Evolutionary conservation across 768 basidiomycete species (phyloP), one percentile per base, ranked within the genome.

Genomic region (Leccinum disarticulatum): DNA sequence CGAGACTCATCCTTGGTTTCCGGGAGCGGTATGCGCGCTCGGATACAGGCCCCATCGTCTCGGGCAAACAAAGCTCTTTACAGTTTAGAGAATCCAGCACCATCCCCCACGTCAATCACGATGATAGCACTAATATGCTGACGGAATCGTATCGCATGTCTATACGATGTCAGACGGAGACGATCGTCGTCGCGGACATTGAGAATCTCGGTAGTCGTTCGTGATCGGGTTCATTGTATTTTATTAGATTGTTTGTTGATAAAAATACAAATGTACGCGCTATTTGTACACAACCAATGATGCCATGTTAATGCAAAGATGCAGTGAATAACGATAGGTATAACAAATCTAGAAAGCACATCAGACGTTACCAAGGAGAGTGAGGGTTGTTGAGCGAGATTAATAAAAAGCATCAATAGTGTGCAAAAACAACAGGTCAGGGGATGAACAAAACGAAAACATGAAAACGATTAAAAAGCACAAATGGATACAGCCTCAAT

Each of bases 1-100:
- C 71, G 22, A 61, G 71, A 31, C 69, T 73, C 36, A 71, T 73
- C 36, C 68, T 73, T 54, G 63, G 68, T 31, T 73, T 74, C 51
- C 73, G 71, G 2, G 71, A 69, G 55, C 73, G 73, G 15, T 73
- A 65, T 30, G 36, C 64, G 25, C 63, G 56, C 15, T 3, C 55
- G n/a, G 66, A 67, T 11, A 19, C 31, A 4, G 67, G 59, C 13
- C 51, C 59, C 1, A 13, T 58, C 19, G 35, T 59, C 25, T 61
- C 62, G 6, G 56, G 50, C 17, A 54, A 51, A 50, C 47, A 27
- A 10, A 66, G 64, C n/a, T 58, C 71, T 8, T 25, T 72, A 13
- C 63, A 61, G 13, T 64, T 66, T 4, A 52, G 59, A 55, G 57
- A 13, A 58, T 62, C 13, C 55, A 57, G 4, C 5, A 33, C 41